A percentile compares a stretch with the other conserved stretches of the same genome.
phyloP scores from a whole-genome alignment of 371 early-diverging fungal genomes.

The Syncephalastrum sp. region DNA sequence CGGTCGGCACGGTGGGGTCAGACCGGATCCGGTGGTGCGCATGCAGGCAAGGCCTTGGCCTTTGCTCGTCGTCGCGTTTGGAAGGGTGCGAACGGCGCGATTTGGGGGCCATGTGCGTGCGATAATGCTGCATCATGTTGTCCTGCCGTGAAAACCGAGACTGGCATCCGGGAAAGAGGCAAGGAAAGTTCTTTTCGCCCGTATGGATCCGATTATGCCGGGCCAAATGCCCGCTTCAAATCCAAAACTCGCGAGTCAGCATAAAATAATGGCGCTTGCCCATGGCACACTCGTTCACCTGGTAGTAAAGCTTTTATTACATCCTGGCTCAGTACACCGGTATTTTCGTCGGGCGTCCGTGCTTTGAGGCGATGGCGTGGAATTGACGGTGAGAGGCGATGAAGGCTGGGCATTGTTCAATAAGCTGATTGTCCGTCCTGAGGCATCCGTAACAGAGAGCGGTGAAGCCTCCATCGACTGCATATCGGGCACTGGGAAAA shows the following conservation, averaged over 20 bases:
- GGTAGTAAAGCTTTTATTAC: slow-evolving; percentile 62
- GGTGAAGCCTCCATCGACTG: slow-evolving; percentile 6
- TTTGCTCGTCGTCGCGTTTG: slow-evolving; percentile 20
- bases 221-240: slow-evolving; percentile 73
- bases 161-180: slow-evolving; percentile 72
- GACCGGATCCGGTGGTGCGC: slow-evolving; percentile 47
- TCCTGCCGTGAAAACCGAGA: slow-evolving; percentile 85
- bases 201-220: slow-evolving; percentile 90
- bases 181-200: slow-evolving; percentile 87
- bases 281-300: slow-evolving; percentile 31
- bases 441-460: slow-evolving; percentile 36
- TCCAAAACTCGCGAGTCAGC: background rate
- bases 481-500: background rate
- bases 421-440: slow-evolving; percentile 40
- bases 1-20: slow-evolving; percentile 30
- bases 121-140: slow-evolving; percentile 89
- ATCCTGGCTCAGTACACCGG: slow-evolving; percentile 53
- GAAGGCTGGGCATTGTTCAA: slow-evolving; percentile 22
- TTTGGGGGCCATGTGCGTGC: slow-evolving; percentile 75
- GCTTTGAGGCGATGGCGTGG: slow-evolving; percentile 10
- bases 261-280: background rate
- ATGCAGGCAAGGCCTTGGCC: slow-evolving; percentile 38
- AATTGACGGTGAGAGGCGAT: slow-evolving; percentile 11
- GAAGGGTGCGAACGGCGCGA: slow-evolving; percentile 33
- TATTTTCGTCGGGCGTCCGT: slow-evolving; percentile 49